Evolutionary conservation across 176 grass and related monocot species (phyloP).

Genomic region (Aegilops speltoides): DNA sequence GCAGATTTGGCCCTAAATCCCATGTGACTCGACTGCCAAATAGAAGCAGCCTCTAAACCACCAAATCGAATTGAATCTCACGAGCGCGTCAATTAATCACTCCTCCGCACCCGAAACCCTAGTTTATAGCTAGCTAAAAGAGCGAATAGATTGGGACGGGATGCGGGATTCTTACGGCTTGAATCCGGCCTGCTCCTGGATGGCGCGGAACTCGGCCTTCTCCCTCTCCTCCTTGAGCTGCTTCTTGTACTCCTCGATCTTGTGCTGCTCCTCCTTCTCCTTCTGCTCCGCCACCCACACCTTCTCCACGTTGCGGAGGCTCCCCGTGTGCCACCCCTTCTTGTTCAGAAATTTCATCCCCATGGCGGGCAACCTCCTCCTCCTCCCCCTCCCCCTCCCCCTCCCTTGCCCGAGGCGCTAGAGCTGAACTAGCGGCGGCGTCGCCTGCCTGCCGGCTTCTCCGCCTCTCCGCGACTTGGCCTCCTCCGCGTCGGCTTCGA

Average conservation of each 20-base stretch:
- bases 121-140: not conserved
- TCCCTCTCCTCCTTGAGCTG: conserved; percentile 93
- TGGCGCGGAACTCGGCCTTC: conserved; percentile 82
- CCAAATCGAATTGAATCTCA: not conserved
- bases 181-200: conserved; percentile 89
- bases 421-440: not conserved
- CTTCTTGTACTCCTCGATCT: conserved; percentile 93
- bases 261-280: conserved; percentile 82
- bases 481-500: not conserved
- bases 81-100: not conserved
- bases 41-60: not conserved
- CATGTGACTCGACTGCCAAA: not conserved
- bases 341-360: conserved; percentile 97
- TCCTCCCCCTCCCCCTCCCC: not conserved
- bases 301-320: conserved; percentile 89
- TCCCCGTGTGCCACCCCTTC: conserved; percentile 99
- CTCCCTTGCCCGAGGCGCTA: not conserved
- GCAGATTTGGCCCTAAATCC: not conserved
- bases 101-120: conserved; percentile 11
- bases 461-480: not conserved
- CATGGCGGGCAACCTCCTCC: conserved; percentile 37
- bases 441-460: not conserved
- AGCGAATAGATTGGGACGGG: not conserved
- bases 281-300: conserved; percentile 99
- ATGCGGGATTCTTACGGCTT: conserved; percentile 51